These are phyloP conservation scores for Oidiodendron maius DNA, from an alignment of 495 filamentous ascomycete species.

Conservation along the genomic window DNA sequence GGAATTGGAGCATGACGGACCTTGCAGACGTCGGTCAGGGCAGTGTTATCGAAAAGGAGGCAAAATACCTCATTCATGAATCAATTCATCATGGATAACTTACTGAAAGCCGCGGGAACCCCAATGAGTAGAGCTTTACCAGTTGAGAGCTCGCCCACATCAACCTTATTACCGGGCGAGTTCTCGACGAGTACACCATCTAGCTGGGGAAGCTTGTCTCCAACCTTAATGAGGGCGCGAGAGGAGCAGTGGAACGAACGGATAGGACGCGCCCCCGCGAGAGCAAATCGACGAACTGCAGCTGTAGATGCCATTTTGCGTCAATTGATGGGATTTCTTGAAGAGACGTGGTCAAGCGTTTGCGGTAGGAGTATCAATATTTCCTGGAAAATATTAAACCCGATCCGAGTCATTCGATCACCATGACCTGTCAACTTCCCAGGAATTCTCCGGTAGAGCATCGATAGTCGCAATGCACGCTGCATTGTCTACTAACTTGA, in stretches of 20 bases:
- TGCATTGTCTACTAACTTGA: too few species aligned
- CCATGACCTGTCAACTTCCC: too few species aligned
- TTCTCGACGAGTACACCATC: slow-evolving; percentile 56
- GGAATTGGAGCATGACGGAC: slow-evolving; percentile 68
- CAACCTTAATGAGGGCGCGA: slow-evolving; percentile 45
- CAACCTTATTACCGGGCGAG: slow-evolving; percentile 76
- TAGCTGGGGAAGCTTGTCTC: slow-evolving; percentile 56
- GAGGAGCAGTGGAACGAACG: slow-evolving; percentile 47
- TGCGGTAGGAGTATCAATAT: too few species aligned
- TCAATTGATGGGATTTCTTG: background rate
- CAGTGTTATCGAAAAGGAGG: too few species aligned
- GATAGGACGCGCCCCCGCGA: slow-evolving; percentile 6
- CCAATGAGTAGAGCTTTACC: slow-evolving; percentile 78
- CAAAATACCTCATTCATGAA: too few species aligned
- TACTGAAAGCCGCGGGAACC: slow-evolving; percentile 85
- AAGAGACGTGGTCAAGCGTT: background rate
- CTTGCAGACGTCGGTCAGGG: slow-evolving; percentile 6
- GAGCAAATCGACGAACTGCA: slow-evolving; percentile 12
- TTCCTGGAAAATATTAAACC: too few species aligned
- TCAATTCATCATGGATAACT: slow-evolving; percentile 18
- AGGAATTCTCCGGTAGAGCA: too few species aligned
- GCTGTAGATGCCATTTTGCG: slow-evolving; percentile 14
- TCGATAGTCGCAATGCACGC: too few species aligned
- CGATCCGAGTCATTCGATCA: too few species aligned
- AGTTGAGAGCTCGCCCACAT: slow-evolving; percentile 62